Conservation (phyloP, 2,329 filamentous ascomycete species). For the Alternaria conjuncta region DNA sequence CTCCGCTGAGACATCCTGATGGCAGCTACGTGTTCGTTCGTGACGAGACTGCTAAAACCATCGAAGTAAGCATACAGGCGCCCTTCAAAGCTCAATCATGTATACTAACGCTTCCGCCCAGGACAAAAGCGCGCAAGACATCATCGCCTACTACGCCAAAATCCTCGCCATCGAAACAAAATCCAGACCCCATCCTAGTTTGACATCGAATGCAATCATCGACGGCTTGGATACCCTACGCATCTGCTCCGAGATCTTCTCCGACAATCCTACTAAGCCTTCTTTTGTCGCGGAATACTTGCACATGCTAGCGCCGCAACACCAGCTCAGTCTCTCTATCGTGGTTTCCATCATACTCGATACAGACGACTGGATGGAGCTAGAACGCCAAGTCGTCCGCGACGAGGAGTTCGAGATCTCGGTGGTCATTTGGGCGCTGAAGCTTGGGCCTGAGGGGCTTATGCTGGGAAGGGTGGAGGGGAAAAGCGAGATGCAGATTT, state of each 20-base stretch:
- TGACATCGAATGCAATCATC: background rate
- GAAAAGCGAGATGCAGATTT: background rate
- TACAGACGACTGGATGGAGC: background rate
- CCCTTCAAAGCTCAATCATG: background rate
- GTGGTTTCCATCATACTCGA: background rate
- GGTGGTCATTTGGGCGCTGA: background rate
- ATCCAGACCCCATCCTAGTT: background rate
- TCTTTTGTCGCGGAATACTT: background rate
- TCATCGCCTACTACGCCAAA: background rate
- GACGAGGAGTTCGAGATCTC: background rate
- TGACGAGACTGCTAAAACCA: background rate
- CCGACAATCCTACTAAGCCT: background rate
- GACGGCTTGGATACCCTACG: background rate
- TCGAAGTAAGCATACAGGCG: background rate
- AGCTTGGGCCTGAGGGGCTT: background rate
- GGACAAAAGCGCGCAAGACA: too few relatives aligned
- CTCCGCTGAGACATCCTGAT: too few relatives aligned
- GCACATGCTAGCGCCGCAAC: background rate
- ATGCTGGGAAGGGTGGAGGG: background rate
- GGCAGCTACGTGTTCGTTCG: background rate
- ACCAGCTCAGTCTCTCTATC: background rate
- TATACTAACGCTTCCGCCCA: background rate
- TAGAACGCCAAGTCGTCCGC: background rate
- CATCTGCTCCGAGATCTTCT: background rate
- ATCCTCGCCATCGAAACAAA: background rate